phyloP scores from a whole-genome alignment of 257 asterid genomes.

The Ocimum tenuiflorum region DNA sequence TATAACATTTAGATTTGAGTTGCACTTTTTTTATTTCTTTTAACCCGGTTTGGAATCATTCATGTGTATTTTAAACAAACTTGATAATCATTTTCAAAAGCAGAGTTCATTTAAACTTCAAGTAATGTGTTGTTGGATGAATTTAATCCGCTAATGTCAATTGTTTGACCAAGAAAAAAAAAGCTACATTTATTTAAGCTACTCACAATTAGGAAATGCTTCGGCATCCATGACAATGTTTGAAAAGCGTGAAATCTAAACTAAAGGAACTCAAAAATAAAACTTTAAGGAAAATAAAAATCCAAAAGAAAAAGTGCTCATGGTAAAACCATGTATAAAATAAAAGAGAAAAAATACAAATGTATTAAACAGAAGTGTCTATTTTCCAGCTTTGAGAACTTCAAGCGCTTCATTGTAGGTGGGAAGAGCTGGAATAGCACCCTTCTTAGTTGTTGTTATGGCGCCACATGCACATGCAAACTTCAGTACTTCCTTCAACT shows the following conservation, averaged over 20 bases:
- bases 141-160: no score
- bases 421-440: conserved; percentile 96
- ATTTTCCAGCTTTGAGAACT: conserved; percentile 20
- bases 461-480: conserved; percentile 96
- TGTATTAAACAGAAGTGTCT: background rate
- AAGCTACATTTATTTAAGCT: conserved; percentile 1
- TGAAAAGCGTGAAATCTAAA: conserved; percentile 1
- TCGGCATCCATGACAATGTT: conserved; percentile 22
- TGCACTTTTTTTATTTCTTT: no score
- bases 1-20: no score
- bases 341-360: background rate
- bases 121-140: no score
- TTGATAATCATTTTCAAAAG: no score
- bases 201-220: conserved; percentile 13
- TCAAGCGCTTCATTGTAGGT: conserved; percentile 42
- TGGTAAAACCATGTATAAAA: background rate
- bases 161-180: no score
- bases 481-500: conserved; percentile 62
- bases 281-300: background rate
- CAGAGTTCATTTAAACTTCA: no score
- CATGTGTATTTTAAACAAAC: no score
- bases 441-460: conserved; percentile 87
- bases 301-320: background rate
- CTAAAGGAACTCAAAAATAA: no score
- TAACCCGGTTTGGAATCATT: no score